A percentile compares a stretch with the other conserved stretches of the same genome.
Evolutionary conservation across 306 rosid genomes (phyloP).

Genomic region (Sicyos edulis): DNA sequence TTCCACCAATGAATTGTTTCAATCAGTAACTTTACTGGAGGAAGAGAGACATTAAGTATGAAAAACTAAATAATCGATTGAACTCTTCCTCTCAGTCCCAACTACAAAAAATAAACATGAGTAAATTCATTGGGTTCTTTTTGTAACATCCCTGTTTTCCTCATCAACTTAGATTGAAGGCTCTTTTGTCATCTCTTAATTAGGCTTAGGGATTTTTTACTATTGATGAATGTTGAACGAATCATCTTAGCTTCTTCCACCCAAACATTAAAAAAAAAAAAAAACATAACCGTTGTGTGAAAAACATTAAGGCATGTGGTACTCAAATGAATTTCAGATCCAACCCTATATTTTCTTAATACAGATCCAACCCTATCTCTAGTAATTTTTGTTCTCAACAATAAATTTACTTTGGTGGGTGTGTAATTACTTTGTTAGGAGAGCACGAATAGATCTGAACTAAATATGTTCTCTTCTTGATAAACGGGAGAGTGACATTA

Average conservation of each 20-base stretch:
- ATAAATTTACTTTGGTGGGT: neutral
- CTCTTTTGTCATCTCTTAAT: neutral
- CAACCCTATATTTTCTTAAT: too few species aligned
- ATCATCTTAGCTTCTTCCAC: neutral
- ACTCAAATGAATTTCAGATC: too few species aligned
- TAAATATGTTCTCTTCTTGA: too few species aligned
- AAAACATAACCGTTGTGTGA: neutral
- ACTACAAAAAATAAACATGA: neutral
- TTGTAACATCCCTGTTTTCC: neutral
- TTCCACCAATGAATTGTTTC: slow-evolving; percentile 72
- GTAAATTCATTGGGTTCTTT: too few species aligned
- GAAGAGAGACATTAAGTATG: slow-evolving; percentile 34
- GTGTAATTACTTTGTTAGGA: slow-evolving; percentile 7
- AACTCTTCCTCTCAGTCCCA: slow-evolving; percentile 31
- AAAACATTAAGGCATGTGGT: neutral
- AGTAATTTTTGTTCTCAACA: too few species aligned
- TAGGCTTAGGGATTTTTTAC: neutral
- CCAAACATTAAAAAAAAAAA: neutral
- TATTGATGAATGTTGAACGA: neutral
- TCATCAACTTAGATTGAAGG: neutral
- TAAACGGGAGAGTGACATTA: neutral
- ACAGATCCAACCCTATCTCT: too few species aligned
- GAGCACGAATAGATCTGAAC: neutral
- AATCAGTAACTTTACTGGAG: slow-evolving; percentile 64
- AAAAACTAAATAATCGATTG: slow-evolving; percentile 49